Percentiles rank a stretch among this genome's conserved stretches.
Conservation (phyloP, 2,329 filamentous ascomycete genomes). For the Beauveria medogensis region DNA sequence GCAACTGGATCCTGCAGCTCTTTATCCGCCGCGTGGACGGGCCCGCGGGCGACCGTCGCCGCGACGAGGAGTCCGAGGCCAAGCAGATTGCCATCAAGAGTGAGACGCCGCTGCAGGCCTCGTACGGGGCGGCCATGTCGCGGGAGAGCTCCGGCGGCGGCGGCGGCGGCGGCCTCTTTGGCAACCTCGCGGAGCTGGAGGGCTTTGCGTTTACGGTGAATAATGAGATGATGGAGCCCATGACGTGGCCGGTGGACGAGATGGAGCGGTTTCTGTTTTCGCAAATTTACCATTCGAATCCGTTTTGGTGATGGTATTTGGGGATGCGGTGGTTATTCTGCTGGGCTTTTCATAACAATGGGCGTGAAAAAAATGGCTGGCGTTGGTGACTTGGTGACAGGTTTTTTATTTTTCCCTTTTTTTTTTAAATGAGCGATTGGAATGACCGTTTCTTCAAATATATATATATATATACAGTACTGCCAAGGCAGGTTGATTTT, state of each 20-base stretch:
- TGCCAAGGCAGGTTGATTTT: background rate
- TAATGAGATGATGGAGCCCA: conserved; percentile 8
- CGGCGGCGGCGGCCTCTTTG: background rate
- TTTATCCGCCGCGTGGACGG: conserved; percentile 40
- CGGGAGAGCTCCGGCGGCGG: background rate
- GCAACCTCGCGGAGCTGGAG: background rate
- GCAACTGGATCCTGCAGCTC: conserved; percentile 39
- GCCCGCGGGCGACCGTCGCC: conserved; percentile 26
- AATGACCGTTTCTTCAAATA: background rate
- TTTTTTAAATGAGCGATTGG: background rate
- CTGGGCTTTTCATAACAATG: background rate
- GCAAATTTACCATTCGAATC: conserved; percentile 43
- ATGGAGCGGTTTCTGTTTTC: conserved; percentile 16
- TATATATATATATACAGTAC: background rate
- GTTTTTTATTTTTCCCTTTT: background rate
- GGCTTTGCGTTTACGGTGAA: conserved; percentile 2
- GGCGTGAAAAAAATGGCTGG: background rate
- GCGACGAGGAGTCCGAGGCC: background rate
- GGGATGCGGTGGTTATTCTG: background rate
- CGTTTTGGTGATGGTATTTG: conserved; percentile 43
- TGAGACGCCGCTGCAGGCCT: conserved; percentile 3
- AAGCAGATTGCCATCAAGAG: background rate
- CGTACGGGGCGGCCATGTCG: conserved; percentile 6
- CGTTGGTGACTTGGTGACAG: background rate
- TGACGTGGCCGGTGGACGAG: conserved; percentile 15